Conservation (phyloP, 2,329 filamentous ascomycete species). For the Fusarium sp. region DNA sequence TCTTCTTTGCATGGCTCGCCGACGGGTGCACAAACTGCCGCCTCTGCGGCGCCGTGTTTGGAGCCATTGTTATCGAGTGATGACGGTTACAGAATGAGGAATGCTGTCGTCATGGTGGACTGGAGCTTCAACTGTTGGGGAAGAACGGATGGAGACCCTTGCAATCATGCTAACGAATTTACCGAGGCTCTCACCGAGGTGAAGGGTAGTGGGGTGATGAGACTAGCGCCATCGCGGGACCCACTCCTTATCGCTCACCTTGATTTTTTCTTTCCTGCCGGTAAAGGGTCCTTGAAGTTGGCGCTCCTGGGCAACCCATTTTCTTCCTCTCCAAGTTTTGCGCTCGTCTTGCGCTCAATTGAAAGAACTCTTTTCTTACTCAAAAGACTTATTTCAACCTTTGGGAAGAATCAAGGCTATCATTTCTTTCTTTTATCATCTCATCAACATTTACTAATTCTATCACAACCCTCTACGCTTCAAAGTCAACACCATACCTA, state of each 20-base stretch:
- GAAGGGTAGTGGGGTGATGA: constrained; percentile 27
- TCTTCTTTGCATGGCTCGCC: constrained; percentile 63
- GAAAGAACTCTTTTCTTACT: neutral
- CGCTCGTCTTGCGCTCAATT: constrained; percentile 5
- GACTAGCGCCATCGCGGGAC: constrained; percentile 15
- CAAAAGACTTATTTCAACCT: neutral
- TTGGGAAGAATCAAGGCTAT: neutral
- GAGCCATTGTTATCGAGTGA: constrained; percentile 52
- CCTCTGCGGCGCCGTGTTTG: constrained; percentile 44
- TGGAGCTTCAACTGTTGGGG: constrained; percentile 45
- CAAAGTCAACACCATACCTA: neutral
- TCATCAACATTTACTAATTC: neutral
- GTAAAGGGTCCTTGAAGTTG: constrained; percentile 24
- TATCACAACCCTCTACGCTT: neutral
- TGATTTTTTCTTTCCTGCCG: constrained; percentile 43
- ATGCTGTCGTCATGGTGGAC: constrained; percentile 41
- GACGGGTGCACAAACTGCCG: constrained; percentile 59
- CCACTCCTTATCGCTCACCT: constrained; percentile 45
- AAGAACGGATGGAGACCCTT: constrained; percentile 4
- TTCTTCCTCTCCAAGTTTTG: constrained; percentile 22
- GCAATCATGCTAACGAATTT: constrained; percentile 2
- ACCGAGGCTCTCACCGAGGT: constrained; percentile 36
- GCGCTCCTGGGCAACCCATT: neutral
- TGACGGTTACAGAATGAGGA: constrained; percentile 31
- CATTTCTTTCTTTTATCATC: neutral